Percentiles rank a stretch among this genome's conserved stretches.
phyloP scores from a whole-genome alignment of 768 basidiomycete species.

The Termitomyces titanicus region DNA sequence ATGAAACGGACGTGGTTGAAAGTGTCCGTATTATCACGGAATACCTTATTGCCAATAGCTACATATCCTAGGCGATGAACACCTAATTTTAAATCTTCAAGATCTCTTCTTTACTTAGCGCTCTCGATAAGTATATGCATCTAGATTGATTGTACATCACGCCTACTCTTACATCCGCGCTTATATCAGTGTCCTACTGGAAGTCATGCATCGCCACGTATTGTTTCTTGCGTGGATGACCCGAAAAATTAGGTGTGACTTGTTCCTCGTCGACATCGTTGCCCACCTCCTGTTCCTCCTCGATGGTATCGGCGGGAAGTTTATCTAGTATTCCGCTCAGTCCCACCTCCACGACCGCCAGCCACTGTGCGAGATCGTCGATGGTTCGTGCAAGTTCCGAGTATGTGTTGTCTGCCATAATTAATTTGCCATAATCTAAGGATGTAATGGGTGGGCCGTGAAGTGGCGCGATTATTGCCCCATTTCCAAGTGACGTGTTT shows the following conservation, averaged over 20 bases:
- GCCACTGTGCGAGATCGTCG: conserved; percentile 73
- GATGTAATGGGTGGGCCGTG: conserved; percentile 52
- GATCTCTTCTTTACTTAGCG: neutral
- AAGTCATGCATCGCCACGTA: conserved; percentile 5
- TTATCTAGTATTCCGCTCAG: conserved; percentile 63
- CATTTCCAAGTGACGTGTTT: conserved; percentile 21
- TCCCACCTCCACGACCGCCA: conserved; percentile 70
- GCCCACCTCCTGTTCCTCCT: conserved; percentile 56
- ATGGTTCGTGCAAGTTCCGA: conserved; percentile 69
- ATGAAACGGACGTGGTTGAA: conserved; percentile 71
- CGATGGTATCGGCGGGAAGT: conserved; percentile 47
- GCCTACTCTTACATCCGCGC: conserved; percentile 9
- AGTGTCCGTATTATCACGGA: conserved; percentile 76
- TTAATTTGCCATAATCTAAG: conserved; percentile 63
- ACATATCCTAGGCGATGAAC: conserved; percentile 31
- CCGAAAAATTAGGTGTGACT: conserved; percentile 2
- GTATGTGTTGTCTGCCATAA: conserved; percentile 57
- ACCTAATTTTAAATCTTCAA: neutral
- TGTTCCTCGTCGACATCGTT: conserved; percentile 11
- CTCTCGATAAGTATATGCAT: neutral
- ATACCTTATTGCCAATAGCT: conserved; percentile 71
- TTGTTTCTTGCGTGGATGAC: neutral
- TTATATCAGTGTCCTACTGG: neutral
- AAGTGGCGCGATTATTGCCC: conserved; percentile 19
- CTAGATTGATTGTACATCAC: conserved; percentile 9